These are phyloP conservation scores for Penicillium tannophilum DNA, from an alignment of 495 filamentous ascomycete species.

Conservation along the genomic window DNA sequence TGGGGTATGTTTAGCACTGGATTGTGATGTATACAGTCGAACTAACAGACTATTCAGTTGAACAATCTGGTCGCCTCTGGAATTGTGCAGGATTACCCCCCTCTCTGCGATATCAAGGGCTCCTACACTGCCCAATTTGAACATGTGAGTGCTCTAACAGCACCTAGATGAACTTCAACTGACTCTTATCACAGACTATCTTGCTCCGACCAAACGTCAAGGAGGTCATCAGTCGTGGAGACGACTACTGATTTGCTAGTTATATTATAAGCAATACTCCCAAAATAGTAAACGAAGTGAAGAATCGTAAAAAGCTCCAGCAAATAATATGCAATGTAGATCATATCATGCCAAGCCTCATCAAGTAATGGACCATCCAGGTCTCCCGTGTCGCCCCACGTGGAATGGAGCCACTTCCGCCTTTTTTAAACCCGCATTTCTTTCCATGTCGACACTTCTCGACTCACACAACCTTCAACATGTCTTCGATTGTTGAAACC, in stretches of 20 bases:
- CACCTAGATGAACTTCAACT: constrained; percentile 17
- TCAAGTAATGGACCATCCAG: constrained; percentile 24
- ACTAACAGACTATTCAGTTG: constrained; percentile 57
- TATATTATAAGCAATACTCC: not conserved
- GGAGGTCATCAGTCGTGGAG: constrained; percentile 89
- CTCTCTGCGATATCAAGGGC: constrained; percentile 88
- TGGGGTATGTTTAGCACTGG: constrained; percentile 56
- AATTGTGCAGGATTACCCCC: constrained; percentile 88
- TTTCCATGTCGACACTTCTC: constrained; percentile 19
- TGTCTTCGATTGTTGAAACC: constrained; percentile 37
- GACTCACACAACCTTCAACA: constrained; percentile 20
- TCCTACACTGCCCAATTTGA: constrained; percentile 94
- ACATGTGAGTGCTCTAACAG: constrained; percentile 65
- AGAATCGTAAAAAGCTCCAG: not conserved
- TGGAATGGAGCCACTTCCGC: constrained; percentile 33
- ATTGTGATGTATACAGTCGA: constrained; percentile 7
- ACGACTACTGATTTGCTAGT: constrained; percentile 69
- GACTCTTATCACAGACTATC: constrained; percentile 64
- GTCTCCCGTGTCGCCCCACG: constrained; percentile 41
- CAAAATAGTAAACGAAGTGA: not conserved
- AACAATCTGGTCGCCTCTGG: constrained; percentile 84
- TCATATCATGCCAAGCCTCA: constrained; percentile 18
- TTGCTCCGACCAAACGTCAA: constrained; percentile 84
- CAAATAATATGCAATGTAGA: constrained; percentile 9
- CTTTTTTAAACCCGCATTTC: constrained; percentile 21